Conservation (phyloP, 2,329 filamentous ascomycete species). For the Stagonosporopsis tanaceti region DNA sequence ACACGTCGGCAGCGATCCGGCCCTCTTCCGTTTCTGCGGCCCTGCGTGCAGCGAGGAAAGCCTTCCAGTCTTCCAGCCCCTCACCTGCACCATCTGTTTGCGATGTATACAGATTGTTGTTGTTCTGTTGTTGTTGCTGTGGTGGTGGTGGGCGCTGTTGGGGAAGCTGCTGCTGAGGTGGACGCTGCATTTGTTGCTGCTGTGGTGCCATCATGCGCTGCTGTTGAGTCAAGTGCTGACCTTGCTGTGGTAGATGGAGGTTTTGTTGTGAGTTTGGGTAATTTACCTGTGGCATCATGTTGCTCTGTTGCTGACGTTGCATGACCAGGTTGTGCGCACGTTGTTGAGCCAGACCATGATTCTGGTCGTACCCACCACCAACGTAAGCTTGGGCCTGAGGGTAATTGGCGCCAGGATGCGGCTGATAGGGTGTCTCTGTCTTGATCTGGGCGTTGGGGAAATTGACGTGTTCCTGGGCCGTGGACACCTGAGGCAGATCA, state of each 20-base stretch:
- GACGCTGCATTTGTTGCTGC: constrained; percentile 34
- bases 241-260: constrained; percentile 26
- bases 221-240: constrained; percentile 41
- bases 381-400: constrained; percentile 45
- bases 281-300: constrained; percentile 37
- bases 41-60: constrained; percentile 64
- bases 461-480: constrained; percentile 39
- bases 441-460: constrained; percentile 58
- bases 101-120: constrained; percentile 52
- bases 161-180: constrained; percentile 39
- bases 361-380: constrained; percentile 47
- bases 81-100: constrained; percentile 82
- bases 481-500: constrained; percentile 42
- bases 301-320: constrained; percentile 43
- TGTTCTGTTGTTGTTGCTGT: constrained; percentile 31
- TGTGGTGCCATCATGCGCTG: constrained; percentile 40
- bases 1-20: constrained; percentile 67
- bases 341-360: constrained; percentile 61
- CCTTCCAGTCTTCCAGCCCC: constrained; percentile 63
- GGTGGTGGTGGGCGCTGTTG: constrained; percentile 39
- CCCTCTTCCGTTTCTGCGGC: constrained; percentile 60
- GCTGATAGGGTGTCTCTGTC: constrained; percentile 54
- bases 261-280: constrained; percentile 31
- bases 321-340: constrained; percentile 60
- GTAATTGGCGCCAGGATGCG: constrained; percentile 38